These are phyloP conservation scores for Rusavskia elegans DNA, from an alignment of 495 filamentous ascomycete genomes.

Conservation along the genomic window DNA sequence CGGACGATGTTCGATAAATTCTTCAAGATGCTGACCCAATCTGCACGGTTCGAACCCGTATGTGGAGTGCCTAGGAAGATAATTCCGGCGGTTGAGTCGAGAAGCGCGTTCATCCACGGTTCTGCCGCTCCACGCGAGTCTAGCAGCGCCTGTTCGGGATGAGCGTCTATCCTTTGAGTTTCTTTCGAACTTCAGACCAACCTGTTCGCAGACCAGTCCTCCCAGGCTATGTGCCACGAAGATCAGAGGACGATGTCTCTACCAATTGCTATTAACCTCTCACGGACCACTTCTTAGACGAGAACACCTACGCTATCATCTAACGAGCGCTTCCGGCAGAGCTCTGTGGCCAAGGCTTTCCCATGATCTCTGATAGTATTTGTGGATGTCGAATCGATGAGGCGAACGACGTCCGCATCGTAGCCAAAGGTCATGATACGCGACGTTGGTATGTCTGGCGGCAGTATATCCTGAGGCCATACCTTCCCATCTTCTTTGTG, in stretches of 20 bases:
- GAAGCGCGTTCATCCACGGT: not conserved
- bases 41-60: slow-evolving; percentile 1
- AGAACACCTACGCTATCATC: not conserved
- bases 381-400: slow-evolving; percentile 2
- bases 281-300: no score
- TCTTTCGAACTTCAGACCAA: not conserved
- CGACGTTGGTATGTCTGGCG: slow-evolving; percentile 20
- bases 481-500: not conserved
- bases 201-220: slow-evolving; percentile 25
- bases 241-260: slow-evolving; percentile 14
- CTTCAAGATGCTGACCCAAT: not conserved
- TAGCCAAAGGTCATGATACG: slow-evolving; percentile 28
- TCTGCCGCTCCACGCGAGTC: slow-evolving; percentile 2
- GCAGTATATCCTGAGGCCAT: slow-evolving; percentile 20
- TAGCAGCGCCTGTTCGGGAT: slow-evolving; percentile 14
- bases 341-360: not conserved
- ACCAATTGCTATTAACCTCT: no score
- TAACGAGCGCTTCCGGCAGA: slow-evolving; percentile 2
- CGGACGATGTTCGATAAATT: not conserved
- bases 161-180: not conserved
- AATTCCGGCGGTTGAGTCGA: slow-evolving; percentile 1
- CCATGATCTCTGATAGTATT: slow-evolving; percentile 3
- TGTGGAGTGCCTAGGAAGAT: slow-evolving; percentile 8
- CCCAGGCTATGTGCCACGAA: slow-evolving; percentile 28
- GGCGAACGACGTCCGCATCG: slow-evolving; percentile 22